Base-by-base conservation (phyloP, 495 filamentous ascomycete genomes). In the Filosporella fistucella region DNA sequence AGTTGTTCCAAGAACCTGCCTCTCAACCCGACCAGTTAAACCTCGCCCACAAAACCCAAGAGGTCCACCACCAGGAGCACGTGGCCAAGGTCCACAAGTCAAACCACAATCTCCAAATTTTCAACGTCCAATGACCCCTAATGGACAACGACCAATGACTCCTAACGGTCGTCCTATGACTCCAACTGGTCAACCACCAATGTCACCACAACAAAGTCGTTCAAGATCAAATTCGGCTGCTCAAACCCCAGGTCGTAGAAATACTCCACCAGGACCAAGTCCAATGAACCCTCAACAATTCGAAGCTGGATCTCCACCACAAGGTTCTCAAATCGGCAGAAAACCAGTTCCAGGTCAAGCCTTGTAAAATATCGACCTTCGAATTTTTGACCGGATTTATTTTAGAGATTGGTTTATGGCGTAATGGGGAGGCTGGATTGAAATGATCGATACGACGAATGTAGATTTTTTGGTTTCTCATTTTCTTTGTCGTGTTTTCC, bases 21-120 rank as follows among this genome's bases (percentile, higher is more conserved):
- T 98, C 23, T 97, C 94, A 21, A 85, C 89, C 39, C 82, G 86
- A 42, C 89, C 93, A 41, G 83, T 97, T 56, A 95, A 96, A 71
- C 89, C 93, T 45, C 86, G 90, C 36, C 62, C 76, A 25, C 74
- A 75, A 41, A 63, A 72, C 40, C 56, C 67, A 42, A 65, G 67
- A 51, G 58, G 89, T 32, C 58, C 74, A 16, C 71, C 75, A 39
- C 76, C 69, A 49, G 61, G 58, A 11, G 62, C 64, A 34, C 63
- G 66, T 51, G 56, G 62, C 41, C 60, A 67, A 48, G n/a, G n/a
- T n/a, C n/a, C n/a, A n/a, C n/a, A n/a, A n/a, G n/a, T n/a, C n/a
- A n/a, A n/a, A n/a, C 61, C 67, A 28, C 52, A 64, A 17, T 67
- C 62, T 49, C 69, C 70, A 1, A 72, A 76, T 65, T 64, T 69